phyloP scores from a whole-genome alignment of 2,329 filamentous ascomycete species.

The Polychaeton citri region DNA sequence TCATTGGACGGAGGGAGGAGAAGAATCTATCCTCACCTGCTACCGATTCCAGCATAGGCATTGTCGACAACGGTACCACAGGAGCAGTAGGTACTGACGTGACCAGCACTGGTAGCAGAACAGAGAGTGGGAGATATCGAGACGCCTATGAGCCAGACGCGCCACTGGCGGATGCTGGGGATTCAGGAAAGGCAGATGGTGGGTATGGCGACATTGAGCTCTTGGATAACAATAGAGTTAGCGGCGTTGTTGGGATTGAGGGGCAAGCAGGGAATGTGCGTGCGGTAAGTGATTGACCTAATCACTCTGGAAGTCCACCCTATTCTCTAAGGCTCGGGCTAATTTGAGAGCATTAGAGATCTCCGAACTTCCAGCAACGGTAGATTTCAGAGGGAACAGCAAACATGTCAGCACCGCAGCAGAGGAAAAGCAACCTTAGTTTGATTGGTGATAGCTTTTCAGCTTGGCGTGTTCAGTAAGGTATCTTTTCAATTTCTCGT shows the following conservation, averaged over 20 bases:
- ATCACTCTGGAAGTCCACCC: neutral
- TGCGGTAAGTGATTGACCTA: neutral
- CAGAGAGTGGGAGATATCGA: constrained; percentile 1
- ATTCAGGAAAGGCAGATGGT: neutral
- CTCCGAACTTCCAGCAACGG: neutral
- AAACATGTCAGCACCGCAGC: too few species aligned
- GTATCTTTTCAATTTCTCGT: too few species aligned
- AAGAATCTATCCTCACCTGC: constrained; percentile 20
- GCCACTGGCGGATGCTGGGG: constrained; percentile 4
- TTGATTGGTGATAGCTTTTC: too few species aligned
- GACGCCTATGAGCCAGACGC: constrained; percentile 19
- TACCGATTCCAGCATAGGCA: too few species aligned
- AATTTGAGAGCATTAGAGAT: neutral
- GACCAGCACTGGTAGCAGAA: constrained; percentile 1
- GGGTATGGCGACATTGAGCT: too few species aligned
- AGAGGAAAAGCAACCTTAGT: too few species aligned
- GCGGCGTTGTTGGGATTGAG: too few species aligned
- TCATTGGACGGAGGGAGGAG: constrained; percentile 60
- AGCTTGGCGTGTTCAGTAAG: too few species aligned
- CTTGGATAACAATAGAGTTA: too few species aligned
- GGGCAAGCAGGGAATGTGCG: neutral
- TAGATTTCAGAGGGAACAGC: too few species aligned
- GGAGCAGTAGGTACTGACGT: constrained; percentile 3
- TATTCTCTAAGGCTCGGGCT: neutral
- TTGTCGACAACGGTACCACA: too few species aligned